A percentile compares a stretch with the other conserved stretches of the same genome.
Conservation (phyloP, 2,329 filamentous ascomycete species). For the Chaetothyriales sp. region DNA sequence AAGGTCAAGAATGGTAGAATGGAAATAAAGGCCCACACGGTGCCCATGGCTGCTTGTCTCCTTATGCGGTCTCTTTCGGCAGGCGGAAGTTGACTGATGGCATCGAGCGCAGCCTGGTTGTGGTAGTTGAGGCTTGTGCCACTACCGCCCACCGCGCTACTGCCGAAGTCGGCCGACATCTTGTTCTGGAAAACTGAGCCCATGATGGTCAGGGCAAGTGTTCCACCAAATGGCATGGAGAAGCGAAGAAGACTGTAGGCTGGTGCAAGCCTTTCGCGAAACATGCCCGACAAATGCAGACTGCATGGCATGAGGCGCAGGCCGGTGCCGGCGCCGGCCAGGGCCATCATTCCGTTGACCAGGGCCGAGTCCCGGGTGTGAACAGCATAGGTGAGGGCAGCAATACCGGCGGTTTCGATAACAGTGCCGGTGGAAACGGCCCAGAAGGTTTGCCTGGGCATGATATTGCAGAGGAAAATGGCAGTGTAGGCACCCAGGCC, state of each 20-base stretch:
- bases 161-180: constrained; percentile 19
- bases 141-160: constrained; percentile 17
- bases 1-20: constrained; percentile 46
- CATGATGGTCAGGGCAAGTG: constrained; percentile 53
- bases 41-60: constrained; percentile 38
- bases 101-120: constrained; percentile 25
- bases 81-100: constrained; percentile 24
- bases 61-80: constrained; percentile 27
- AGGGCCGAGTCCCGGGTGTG: constrained; percentile 34
- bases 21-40: constrained; percentile 53
- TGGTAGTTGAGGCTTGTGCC: constrained; percentile 22
- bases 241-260: constrained; percentile 49
- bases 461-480: constrained; percentile 46
- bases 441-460: constrained; percentile 48
- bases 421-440: constrained; percentile 45
- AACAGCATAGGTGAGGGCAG: constrained; percentile 45
- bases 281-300: constrained; percentile 51
- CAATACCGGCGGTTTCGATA: constrained; percentile 45
- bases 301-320: constrained; percentile 52
- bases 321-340: constrained; percentile 50
- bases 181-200: constrained; percentile 55
- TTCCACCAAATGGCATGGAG: constrained; percentile 49
- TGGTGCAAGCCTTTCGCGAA: constrained; percentile 43
- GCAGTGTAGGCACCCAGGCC: constrained; percentile 46
- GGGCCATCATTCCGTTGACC: constrained; percentile 53